Evolutionary conservation across 2,329 filamentous ascomycete species (phyloP).

Genomic region (Talaromyces sp.): DNA sequence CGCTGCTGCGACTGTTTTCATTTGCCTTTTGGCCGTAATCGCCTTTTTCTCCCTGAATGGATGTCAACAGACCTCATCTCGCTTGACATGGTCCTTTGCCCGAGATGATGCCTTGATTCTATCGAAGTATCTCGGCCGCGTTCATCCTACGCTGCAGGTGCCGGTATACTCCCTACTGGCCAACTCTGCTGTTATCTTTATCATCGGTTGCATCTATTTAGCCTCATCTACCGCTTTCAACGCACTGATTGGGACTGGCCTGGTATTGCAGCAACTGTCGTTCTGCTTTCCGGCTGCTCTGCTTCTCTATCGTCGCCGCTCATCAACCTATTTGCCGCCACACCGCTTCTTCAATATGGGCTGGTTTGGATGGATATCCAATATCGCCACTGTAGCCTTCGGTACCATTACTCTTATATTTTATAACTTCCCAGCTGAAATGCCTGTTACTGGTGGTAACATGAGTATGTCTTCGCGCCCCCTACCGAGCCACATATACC

Average conservation of each 20-base stretch:
- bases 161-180: conserved; percentile 26
- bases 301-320: conserved; percentile 30
- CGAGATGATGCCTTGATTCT: conserved; percentile 26
- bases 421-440: conserved; percentile 33
- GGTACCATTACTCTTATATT: conserved; percentile 31
- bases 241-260: conserved; percentile 27
- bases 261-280: conserved; percentile 19
- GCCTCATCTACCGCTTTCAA: conserved; percentile 32
- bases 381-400: conserved; percentile 29
- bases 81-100: conserved; percentile 21
- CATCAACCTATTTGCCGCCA: conserved; percentile 21
- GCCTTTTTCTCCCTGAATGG: conserved; percentile 5
- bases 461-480: too few relatives aligned
- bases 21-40: conserved; percentile 1
- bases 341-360: conserved; percentile 21
- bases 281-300: conserved; percentile 33
- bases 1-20: not conserved
- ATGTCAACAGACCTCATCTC: conserved; percentile 9
- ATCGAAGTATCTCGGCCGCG: conserved; percentile 13
- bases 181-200: conserved; percentile 23
- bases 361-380: conserved; percentile 30
- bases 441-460: conserved; percentile 30
- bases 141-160: conserved; percentile 22
- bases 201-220: conserved; percentile 34
- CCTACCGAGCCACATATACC: too few relatives aligned